Percentiles rank a stretch among this genome's conserved stretches.
Evolutionary conservation across 331 rosid species (phyloP).

Genomic region (Pyracantha coccinea): DNA sequence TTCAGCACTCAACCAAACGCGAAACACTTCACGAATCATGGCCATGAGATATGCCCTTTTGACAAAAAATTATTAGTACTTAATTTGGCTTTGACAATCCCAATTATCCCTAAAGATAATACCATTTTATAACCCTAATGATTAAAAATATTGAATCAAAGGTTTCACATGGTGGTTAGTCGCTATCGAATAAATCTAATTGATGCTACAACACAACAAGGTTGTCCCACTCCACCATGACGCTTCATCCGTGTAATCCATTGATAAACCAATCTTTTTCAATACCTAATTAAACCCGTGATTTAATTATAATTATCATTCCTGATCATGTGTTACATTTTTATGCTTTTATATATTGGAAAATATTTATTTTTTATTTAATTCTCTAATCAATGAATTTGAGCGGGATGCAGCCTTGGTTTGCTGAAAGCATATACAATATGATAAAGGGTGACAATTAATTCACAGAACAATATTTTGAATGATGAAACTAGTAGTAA

Average conservation of each 20-base stretch:
- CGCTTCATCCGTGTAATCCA: constrained; percentile 35
- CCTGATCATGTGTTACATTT: constrained; percentile 6
- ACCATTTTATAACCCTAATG: not conserved
- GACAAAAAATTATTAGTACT: constrained; percentile 16
- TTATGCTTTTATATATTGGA: too few species aligned
- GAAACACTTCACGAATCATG: constrained; percentile 5
- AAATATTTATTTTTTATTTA: not conserved
- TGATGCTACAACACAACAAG: constrained; percentile 9
- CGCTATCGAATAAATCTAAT: constrained; percentile 32
- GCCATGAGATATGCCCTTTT: constrained; percentile 22
- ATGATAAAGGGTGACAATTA: not conserved
- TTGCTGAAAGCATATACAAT: constrained; percentile 17
- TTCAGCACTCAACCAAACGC: constrained; percentile 37
- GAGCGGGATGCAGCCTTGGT: constrained; percentile 18
- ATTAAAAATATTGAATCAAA: not conserved
- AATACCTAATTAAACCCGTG: constrained; percentile 17
- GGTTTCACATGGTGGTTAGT: constrained; percentile 25
- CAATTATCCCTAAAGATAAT: constrained; percentile 26
- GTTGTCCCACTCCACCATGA: constrained; percentile 24
- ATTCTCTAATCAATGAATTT: constrained; percentile 6
- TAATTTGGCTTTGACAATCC: constrained; percentile 34
- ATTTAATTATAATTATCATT: constrained; percentile 4
- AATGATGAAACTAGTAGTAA: not conserved
- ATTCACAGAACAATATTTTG: not conserved
- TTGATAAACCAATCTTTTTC: constrained; percentile 22